Conservation (phyloP, 2,329 filamentous ascomycete species). For the Diaporthe sp. region DNA sequence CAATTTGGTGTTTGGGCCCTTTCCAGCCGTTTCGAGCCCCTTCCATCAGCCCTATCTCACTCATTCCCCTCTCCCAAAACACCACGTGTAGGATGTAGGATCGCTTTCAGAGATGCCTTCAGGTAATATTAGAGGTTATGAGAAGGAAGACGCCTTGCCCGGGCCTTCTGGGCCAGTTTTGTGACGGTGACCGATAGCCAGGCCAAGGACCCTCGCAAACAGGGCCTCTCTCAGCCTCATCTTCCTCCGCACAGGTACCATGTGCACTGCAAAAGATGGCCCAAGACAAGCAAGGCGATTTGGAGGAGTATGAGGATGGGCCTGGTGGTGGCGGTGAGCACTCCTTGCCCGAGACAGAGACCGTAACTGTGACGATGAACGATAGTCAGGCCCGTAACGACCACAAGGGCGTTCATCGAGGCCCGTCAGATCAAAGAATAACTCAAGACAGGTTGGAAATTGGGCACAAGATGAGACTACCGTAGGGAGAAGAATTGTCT, state of each 20-base stretch:
- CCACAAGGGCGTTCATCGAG: not conserved
- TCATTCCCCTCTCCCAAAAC: not conserved
- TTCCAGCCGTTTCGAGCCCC: not conserved
- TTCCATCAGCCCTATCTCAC: not conserved
- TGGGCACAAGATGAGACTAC: not conserved
- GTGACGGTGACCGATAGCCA: not conserved
- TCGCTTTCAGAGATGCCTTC: not conserved
- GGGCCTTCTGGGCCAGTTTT: not conserved
- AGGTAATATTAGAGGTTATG: not conserved
- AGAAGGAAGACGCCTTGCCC: not conserved
- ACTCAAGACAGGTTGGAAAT: not conserved
- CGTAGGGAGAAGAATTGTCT: not conserved
- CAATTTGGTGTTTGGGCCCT: not conserved
- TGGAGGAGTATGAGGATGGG: not conserved
- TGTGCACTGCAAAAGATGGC: not conserved
- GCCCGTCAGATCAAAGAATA: not conserved
- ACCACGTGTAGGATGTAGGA: not conserved
- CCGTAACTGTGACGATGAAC: not conserved
- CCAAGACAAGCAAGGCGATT: not conserved
- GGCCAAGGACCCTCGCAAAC: not conserved
- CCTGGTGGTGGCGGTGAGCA: not conserved
- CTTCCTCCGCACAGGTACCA: not conserved
- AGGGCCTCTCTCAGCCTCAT: not conserved
- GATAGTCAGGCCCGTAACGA: not conserved
- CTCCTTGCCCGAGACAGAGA: not conserved